Base-by-base conservation (phyloP, 306 rosid species). In the Inga oerstediana region DNA sequence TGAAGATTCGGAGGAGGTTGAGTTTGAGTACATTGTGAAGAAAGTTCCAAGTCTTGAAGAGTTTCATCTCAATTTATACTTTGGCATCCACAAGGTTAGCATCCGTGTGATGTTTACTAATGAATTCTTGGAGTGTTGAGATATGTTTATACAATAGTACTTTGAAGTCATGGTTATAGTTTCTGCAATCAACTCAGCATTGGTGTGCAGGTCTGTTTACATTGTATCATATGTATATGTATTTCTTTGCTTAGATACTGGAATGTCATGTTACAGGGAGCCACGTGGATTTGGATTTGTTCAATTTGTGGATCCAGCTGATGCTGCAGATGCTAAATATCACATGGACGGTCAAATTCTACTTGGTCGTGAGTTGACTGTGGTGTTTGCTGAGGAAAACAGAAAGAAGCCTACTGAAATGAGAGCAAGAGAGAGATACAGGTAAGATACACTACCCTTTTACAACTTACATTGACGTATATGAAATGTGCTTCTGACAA, bases 231-330 rank as follows among this genome's bases (percentile, higher is more conserved):
- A 8, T 74, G 27, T 10, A 39, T 56, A 22, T 75, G 17, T 20
- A 22, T 59, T 59, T 59, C 10, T 24, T 3, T 41, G 37, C 77
- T 1, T 51, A 19, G 15, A 80, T 37, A 16, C 62, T 12, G 19
- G 15, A 54, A 64, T 80, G 44, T 78, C 65, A 24, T 88, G 88
- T 62, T 85, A 67, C 87, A 93, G 97, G 85, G 90, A 91, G 49
- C 97, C 97, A 8, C 91, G 93, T 61, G 97, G 97, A 51, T 92
- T 92, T 87, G 93, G 94, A 45, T 94, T 94, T 89, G 91, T 94
- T 76, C 94, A 92, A 75, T 94, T 61, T 80, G 86, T 92, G 72
- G 95, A 92, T 75, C 88, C 93, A 17, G 87, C 89, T 74, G 98
- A 92, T 91, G 97, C 93, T 74, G 91, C 90, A 8, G 98, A 94